phyloP scores from a whole-genome alignment of 2,329 filamentous ascomycete genomes.

The Apiospora phragmitis region DNA sequence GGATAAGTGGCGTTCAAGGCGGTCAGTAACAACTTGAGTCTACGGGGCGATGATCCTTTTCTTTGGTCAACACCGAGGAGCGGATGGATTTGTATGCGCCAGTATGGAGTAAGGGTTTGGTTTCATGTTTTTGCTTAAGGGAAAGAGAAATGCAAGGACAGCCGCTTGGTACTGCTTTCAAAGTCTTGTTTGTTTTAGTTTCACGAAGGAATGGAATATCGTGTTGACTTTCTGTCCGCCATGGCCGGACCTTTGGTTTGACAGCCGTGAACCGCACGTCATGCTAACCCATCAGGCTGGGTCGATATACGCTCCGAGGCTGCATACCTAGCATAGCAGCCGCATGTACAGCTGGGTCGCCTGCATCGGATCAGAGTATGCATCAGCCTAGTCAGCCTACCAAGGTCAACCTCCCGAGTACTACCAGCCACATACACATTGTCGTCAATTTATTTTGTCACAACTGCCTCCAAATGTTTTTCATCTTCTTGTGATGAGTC shows the following conservation, averaged over 20 bases:
- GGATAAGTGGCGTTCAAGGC: conserved; percentile 24
- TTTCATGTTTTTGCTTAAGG: not conserved
- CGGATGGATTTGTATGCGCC: not conserved
- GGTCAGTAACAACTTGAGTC: not conserved
- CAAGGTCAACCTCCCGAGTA: not conserved
- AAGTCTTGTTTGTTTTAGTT: not conserved
- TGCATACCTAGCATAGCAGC: not conserved
- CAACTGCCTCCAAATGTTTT: too few species aligned
- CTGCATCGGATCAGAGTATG: not conserved
- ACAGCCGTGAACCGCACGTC: not conserved
- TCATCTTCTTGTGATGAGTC: too few species aligned
- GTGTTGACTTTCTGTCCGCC: not conserved
- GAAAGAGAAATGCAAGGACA: not conserved
- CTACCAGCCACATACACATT: too few species aligned
- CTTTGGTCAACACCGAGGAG: not conserved
- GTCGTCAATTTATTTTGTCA: too few species aligned
- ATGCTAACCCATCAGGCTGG: not conserved
- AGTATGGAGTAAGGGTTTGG: not conserved
- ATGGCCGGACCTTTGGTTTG: not conserved
- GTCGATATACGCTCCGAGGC: not conserved
- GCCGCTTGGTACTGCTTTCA: not conserved
- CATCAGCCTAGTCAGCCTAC: not conserved
- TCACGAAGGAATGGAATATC: not conserved
- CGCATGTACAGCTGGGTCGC: not conserved
- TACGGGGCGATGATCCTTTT: not conserved